phyloP scores from a whole-genome alignment of 2,329 filamentous ascomycete species.

The Trichoderma sp. region DNA sequence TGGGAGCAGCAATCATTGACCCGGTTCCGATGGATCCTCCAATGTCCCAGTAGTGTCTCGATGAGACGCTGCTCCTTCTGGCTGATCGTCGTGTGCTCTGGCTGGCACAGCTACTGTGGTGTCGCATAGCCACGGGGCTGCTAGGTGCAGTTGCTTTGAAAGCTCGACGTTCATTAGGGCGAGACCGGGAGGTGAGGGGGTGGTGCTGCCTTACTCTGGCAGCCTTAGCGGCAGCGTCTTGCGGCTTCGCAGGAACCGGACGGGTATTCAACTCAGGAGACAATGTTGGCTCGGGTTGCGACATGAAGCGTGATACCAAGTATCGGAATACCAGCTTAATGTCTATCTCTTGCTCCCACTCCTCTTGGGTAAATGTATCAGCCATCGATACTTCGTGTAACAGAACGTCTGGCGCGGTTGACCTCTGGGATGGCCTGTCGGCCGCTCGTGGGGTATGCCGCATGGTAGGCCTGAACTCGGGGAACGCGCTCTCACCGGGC shows the following conservation, averaged over 20 bases:
- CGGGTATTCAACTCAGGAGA: constrained; percentile 6
- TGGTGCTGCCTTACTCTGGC: constrained; percentile 86
- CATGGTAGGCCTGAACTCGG: constrained; percentile 50
- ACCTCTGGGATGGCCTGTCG: constrained; percentile 34
- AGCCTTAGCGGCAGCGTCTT: constrained; percentile 70
- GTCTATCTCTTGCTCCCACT: constrained; percentile 92
- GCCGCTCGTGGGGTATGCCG: constrained; percentile 36
- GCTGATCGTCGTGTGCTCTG: constrained; percentile 78
- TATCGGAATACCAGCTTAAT: constrained; percentile 90
- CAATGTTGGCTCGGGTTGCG: constrained; percentile 36
- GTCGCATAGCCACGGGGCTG: constrained; percentile 47
- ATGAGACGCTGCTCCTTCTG: constrained; percentile 65
- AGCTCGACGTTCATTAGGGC: constrained; percentile 51
- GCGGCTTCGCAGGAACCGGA: constrained; percentile 44
- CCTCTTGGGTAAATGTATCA: constrained; percentile 61
- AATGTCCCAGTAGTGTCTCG: constrained; percentile 89
- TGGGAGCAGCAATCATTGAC: constrained; percentile 60
- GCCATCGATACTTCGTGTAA: constrained; percentile 27
- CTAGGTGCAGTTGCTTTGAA: constrained; percentile 54
- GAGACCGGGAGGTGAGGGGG: constrained; percentile 66
- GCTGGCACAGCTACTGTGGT: constrained; percentile 72
- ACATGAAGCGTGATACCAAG: constrained; percentile 70
- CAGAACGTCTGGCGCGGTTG: constrained; percentile 25
- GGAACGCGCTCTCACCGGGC: constrained; percentile 26
- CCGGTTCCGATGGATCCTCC: constrained; percentile 76